phyloP scores from a whole-genome alignment of 441 rosid species.

The Populus tomentosa region DNA sequence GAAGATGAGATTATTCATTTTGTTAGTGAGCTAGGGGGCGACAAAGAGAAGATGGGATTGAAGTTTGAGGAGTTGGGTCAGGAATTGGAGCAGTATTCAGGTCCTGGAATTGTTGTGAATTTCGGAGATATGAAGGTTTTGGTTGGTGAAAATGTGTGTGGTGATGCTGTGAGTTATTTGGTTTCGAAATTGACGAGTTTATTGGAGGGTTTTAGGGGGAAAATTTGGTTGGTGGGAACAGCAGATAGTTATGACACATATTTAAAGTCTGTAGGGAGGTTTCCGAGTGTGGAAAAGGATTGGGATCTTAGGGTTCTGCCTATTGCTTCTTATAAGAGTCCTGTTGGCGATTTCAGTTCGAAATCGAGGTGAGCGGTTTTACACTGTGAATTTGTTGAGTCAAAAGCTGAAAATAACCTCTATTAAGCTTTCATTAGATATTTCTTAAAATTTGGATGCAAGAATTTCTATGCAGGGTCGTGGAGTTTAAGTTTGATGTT shows the following conservation, averaged over 20 bases:
- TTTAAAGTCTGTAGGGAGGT: slow-evolving; percentile 39
- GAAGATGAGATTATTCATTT: slow-evolving; percentile 39
- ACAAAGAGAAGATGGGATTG: slow-evolving; percentile 15
- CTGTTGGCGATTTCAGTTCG: slow-evolving; percentile 40
- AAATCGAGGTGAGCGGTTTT: slow-evolving; percentile 53
- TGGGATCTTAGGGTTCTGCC: slow-evolving; percentile 83
- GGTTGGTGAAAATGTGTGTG: slow-evolving; percentile 19
- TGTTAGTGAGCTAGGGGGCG: slow-evolving; percentile 22
- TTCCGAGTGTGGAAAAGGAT: slow-evolving; percentile 54
- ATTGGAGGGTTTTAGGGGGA: slow-evolving; percentile 36
- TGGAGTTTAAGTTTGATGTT: neutral
- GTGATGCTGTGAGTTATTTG: slow-evolving; percentile 27
- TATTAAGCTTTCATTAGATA: neutral
- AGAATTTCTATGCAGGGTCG: neutral
- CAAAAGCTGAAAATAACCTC: neutral
- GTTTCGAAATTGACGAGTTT: slow-evolving; percentile 45
- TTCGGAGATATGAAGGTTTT: slow-evolving; percentile 59
- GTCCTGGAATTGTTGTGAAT: slow-evolving; percentile 44
- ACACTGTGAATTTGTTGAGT: neutral
- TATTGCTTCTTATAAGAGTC: slow-evolving; percentile 42
- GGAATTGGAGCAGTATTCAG: slow-evolving; percentile 23
- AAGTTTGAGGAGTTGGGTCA: slow-evolving; percentile 40
- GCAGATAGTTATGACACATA: slow-evolving; percentile 56
- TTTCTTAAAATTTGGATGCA: neutral
- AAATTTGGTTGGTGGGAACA: slow-evolving; percentile 57